These are phyloP conservation scores for Spiromastix sp. DNA, from an alignment of 2,329 filamentous ascomycete genomes.

Conservation along the genomic window DNA sequence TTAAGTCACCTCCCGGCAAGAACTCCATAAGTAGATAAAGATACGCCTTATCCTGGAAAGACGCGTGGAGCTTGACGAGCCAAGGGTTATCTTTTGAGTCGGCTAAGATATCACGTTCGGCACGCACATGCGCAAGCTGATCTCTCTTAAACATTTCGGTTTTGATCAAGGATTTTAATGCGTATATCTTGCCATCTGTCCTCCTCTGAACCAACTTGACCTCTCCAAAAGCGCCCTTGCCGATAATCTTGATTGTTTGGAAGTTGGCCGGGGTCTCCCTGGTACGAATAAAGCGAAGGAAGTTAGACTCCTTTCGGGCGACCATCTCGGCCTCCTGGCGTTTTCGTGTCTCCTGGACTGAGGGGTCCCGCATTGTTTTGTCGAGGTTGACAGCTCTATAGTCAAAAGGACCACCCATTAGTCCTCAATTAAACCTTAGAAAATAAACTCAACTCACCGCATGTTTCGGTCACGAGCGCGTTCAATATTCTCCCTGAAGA, in stretches of 20 bases:
- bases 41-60: slow-evolving; percentile 93
- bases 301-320: slow-evolving; percentile 88
- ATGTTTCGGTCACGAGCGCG: slow-evolving; percentile 89
- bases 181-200: slow-evolving; percentile 92
- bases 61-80: slow-evolving; percentile 97
- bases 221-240: slow-evolving; percentile 97
- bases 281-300: slow-evolving; percentile 93
- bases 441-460: slow-evolving; percentile 56
- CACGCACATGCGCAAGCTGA: slow-evolving; percentile 91
- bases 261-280: slow-evolving; percentile 96
- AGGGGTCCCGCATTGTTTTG: slow-evolving; percentile 67
- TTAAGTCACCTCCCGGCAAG: slow-evolving; percentile 90
- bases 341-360: slow-evolving; percentile 63
- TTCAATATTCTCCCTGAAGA: slow-evolving; percentile 98
- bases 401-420: slow-evolving; percentile 26
- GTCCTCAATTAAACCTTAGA: too few relatives aligned
- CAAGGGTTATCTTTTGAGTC: slow-evolving; percentile 95
- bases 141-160: slow-evolving; percentile 99
- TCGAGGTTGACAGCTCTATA: slow-evolving; percentile 83
- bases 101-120: slow-evolving; percentile 92
- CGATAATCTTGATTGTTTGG: slow-evolving; percentile 92
- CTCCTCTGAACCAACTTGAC: slow-evolving; percentile 96
- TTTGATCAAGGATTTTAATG: slow-evolving; percentile 96
- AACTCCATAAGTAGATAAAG: slow-evolving; percentile 99
- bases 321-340: slow-evolving; percentile 76